A percentile compares a stretch with the other conserved stretches of the same genome.
Evolutionary conservation across 352 stramenopile species (phyloP).

Genomic region (Globisporangium sylvaticum): DNA sequence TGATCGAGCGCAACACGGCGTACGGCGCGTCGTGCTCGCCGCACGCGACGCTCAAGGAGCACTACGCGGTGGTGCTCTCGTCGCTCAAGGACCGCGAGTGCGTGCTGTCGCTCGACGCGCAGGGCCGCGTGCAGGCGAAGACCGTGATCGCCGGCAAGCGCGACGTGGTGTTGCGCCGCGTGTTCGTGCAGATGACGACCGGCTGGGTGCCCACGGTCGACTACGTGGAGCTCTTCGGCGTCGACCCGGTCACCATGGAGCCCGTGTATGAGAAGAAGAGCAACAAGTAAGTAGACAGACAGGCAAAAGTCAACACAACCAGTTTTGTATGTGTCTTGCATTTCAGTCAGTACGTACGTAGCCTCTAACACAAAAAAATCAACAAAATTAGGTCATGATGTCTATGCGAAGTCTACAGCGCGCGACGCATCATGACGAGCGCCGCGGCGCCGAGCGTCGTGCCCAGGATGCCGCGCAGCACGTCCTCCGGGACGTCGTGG

Average conservation of each 20-base stretch:
- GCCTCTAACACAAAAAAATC: not conserved
- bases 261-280: constrained; percentile 83
- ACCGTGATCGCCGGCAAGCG: constrained; percentile 69
- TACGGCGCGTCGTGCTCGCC: constrained; percentile 60
- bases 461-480: constrained; percentile 66
- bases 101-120: constrained; percentile 46
- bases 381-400: not conserved
- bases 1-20: constrained; percentile 82
- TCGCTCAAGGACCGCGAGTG: constrained; percentile 74
- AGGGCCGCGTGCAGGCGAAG: constrained; percentile 53
- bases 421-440: constrained; percentile 77
- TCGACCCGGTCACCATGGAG: constrained; percentile 56
- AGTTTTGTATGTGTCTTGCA: constrained; percentile 14
- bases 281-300: constrained; percentile 45
- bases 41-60: constrained; percentile 26
- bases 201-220: constrained; percentile 82
- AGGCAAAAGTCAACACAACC: not conserved
- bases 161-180: constrained; percentile 61
- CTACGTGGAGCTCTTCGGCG: constrained; percentile 79
- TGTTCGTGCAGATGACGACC: constrained; percentile 82
- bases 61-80: constrained; percentile 47
- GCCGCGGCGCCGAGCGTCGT: constrained; percentile 66
- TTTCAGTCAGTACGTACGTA: not conserved
- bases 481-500: constrained; percentile 68
- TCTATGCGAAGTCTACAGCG: constrained; percentile 36